Evolutionary conservation across 139 green algal species (phyloP).

Genomic region (Dunaliella primolecta): DNA sequence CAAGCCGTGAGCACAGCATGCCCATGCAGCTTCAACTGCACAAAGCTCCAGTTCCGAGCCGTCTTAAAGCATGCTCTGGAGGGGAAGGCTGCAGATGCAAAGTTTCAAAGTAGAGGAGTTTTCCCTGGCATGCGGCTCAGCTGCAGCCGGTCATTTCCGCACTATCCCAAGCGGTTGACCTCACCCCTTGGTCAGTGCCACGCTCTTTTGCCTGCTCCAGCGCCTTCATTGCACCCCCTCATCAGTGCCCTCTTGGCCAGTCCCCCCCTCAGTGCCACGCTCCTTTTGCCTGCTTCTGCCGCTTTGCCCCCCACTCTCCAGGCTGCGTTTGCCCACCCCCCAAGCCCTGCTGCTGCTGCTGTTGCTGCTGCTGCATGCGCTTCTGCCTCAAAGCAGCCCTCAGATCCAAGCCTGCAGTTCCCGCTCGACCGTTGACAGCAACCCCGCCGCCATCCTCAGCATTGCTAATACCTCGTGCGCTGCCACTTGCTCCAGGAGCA

Average conservation of each 20-base stretch:
- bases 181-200: not conserved
- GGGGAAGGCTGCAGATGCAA: too few relatives aligned
- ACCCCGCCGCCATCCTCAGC: too few relatives aligned
- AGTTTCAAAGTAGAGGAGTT: too few relatives aligned
- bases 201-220: not conserved
- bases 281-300: not conserved
- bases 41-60: not conserved
- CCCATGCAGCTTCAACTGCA: not conserved
- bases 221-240: too few relatives aligned
- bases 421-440: too few relatives aligned
- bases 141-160: not conserved
- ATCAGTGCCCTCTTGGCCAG: too few relatives aligned
- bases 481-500: too few relatives aligned
- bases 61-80: not conserved
- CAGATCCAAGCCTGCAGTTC: not conserved
- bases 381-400: not conserved
- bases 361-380: not conserved
- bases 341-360: too few relatives aligned
- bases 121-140: too few relatives aligned
- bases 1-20: not conserved
- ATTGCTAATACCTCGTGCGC: too few relatives aligned
- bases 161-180: not conserved
- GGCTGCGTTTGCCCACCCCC: not conserved
- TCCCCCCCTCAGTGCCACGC: not conserved
- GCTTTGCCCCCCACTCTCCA: not conserved